These are phyloP conservation scores for Triticum monococcum DNA, from an alignment of 176 grass and related monocot species.

Conservation along the genomic window DNA sequence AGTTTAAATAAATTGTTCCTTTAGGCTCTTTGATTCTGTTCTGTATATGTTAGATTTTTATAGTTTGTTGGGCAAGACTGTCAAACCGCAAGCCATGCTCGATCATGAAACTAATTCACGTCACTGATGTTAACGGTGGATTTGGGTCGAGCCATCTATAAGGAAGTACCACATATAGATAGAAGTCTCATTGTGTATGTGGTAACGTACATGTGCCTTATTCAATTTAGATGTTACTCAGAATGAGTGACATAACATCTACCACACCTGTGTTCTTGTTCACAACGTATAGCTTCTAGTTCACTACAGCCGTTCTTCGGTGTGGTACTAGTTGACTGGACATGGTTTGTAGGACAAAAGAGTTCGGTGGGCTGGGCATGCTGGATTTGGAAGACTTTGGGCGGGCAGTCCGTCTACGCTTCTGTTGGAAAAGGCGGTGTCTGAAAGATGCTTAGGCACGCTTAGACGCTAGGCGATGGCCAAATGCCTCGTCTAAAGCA, in stretches of 20 bases:
- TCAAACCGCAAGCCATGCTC: background rate
- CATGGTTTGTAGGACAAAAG: too few relatives aligned
- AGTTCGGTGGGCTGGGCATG: too few relatives aligned
- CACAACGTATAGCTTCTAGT: too few relatives aligned
- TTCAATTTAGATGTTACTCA: background rate
- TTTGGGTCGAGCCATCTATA: background rate
- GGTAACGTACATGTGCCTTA: background rate
- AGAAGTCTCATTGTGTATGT: background rate
- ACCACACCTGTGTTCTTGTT: background rate
- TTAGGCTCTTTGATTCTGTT: background rate
- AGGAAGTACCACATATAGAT: background rate
- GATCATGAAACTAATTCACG: background rate
- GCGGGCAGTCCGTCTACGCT: too few relatives aligned
- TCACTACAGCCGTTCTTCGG: too few relatives aligned
- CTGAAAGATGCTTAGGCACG: too few relatives aligned
- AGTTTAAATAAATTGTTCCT: background rate
- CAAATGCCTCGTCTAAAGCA: too few relatives aligned
- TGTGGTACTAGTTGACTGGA: too few relatives aligned
- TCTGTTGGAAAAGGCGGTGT: too few relatives aligned
- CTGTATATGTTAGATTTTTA: background rate
- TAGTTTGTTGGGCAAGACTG: background rate
- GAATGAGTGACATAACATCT: background rate
- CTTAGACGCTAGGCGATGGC: too few relatives aligned
- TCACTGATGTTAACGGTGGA: background rate
- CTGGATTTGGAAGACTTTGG: too few relatives aligned